A percentile compares a stretch with the other conserved stretches of the same genome.
Evolutionary conservation across 768 basidiomycete genomes (phyloP).

Genomic region (Serendipita sp.): DNA sequence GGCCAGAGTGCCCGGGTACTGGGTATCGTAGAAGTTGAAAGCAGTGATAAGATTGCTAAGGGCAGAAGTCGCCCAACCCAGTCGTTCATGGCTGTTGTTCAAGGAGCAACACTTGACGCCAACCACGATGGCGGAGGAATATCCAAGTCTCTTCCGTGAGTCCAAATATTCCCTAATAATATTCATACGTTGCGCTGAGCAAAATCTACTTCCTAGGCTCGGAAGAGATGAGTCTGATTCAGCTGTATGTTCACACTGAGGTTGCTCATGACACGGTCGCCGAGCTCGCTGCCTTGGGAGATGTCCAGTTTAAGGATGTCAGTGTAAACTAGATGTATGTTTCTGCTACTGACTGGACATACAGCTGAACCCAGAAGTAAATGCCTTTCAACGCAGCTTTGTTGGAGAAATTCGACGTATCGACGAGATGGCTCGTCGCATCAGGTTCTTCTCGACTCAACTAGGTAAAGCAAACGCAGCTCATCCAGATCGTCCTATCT

Average conservation of each 20-base stretch:
- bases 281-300: conserved; percentile 86
- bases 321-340: conserved; percentile 18
- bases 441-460: conserved; percentile 77
- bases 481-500: conserved; percentile 25
- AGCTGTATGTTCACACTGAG: conserved; percentile 93
- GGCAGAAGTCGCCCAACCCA: neutral
- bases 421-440: conserved; percentile 91
- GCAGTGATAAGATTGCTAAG: neutral
- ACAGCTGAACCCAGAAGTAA: conserved; percentile 85
- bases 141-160: conserved; percentile 74
- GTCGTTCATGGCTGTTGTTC: neutral
- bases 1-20: conserved; percentile 44
- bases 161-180: conserved; percentile 13
- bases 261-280: conserved; percentile 94
- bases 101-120: neutral
- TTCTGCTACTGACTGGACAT: conserved; percentile 9
- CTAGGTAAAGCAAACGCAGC: conserved; percentile 75
- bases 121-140: conserved; percentile 53
- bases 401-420: conserved; percentile 89
- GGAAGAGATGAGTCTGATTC: conserved; percentile 95
- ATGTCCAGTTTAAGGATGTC: conserved; percentile 97
- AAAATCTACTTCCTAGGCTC: conserved; percentile 42
- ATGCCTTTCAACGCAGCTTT: conserved; percentile 97
- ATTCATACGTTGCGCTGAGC: conserved; percentile 15
- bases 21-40: neutral